Base-by-base conservation (phyloP, 768 basidiomycete genomes). In the Candolleomyces efflorescens region DNA sequence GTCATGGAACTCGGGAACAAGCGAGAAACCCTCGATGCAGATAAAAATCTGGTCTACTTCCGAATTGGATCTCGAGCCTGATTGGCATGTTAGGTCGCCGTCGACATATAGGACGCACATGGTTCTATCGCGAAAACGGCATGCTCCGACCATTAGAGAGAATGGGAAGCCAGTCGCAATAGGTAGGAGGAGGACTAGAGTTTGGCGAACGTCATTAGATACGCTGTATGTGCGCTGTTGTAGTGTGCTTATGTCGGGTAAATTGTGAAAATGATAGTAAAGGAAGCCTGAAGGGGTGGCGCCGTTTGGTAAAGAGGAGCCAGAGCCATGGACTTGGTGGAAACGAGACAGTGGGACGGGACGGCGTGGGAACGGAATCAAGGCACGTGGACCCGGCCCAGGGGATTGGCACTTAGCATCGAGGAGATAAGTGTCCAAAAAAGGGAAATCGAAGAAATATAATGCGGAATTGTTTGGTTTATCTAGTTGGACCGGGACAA, bases 391-490 rank as follows among this genome's bases (percentile, higher is more conserved):
- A 26, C 11, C 37, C 15, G 44, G 18, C 26, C 44, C 41, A 46
- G 54, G 43, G 20, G 37, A 13, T 11, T 26, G 23, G 36, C 20
- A 32, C 53, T 54, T 39, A 38, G 53, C 53, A 54, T 53, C 10
- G 23, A 49, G 37, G n/a, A 37, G 56, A 57, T 57, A 59, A 59
- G 53, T 59, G 23, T n/a, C 43, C 49, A 13, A 48, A 55, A 55
- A 32, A 22, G 46, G 41, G 39, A 55, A 22, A 11, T 37, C n/a
- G 32, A 5, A 52, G 46, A 51, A 51, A 20, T 15, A 38, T 36
- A 50, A 36, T 51, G 23, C 3, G 24, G 15, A 32, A 26, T 58
- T 53, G 26, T 49, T 20, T 38, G 10, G 10, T 20, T 45, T 56
- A 54, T 54, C 3, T 13, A 17, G 9, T 20, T 38, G 22, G 3